phyloP scores from a whole-genome alignment of 2,329 filamentous ascomycete genomes.

The Colletotrichum filicis region DNA sequence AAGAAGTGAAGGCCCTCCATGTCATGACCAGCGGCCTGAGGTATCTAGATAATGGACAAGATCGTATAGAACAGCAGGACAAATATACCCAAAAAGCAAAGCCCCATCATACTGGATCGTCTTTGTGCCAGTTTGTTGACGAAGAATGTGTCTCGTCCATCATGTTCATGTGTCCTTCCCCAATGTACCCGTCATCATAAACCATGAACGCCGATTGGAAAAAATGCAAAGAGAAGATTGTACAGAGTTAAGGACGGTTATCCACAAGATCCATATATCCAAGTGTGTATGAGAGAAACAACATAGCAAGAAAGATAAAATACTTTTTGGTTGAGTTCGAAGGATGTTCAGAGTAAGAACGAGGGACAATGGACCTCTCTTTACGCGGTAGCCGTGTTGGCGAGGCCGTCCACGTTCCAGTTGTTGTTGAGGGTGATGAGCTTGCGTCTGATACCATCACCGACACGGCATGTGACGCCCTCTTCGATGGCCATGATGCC shows the following conservation, averaged over 20 bases:
- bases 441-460: slow-evolving; percentile 57
- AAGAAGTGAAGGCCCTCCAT: slow-evolving; percentile 23
- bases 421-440: slow-evolving; percentile 49
- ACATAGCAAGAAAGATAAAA: slow-evolving; percentile 26
- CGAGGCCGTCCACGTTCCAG: slow-evolving; percentile 49
- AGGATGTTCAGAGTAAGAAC: slow-evolving; percentile 15
- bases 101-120: not conserved
- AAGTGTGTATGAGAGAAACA: slow-evolving; percentile 7
- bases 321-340: not conserved
- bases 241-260: slow-evolving; percentile 10
- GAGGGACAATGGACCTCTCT: not conserved
- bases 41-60: slow-evolving; percentile 21
- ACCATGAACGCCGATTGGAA: slow-evolving; percentile 16
- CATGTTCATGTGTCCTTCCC: not conserved
- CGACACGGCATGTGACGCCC: slow-evolving; percentile 53
- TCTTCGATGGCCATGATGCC: slow-evolving; percentile 52
- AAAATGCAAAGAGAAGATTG: slow-evolving; percentile 1
- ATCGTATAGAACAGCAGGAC: not conserved
- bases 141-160: not conserved
- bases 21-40: slow-evolving; percentile 16
- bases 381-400: slow-evolving; percentile 7
- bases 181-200: slow-evolving; percentile 2
- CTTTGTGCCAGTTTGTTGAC: too few species aligned
- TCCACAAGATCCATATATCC: slow-evolving; percentile 19
- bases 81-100: not conserved